Evolutionary conservation across 192 early-diverging fungal species (phyloP).

Genomic region (Umbelopsis vinacea): DNA sequence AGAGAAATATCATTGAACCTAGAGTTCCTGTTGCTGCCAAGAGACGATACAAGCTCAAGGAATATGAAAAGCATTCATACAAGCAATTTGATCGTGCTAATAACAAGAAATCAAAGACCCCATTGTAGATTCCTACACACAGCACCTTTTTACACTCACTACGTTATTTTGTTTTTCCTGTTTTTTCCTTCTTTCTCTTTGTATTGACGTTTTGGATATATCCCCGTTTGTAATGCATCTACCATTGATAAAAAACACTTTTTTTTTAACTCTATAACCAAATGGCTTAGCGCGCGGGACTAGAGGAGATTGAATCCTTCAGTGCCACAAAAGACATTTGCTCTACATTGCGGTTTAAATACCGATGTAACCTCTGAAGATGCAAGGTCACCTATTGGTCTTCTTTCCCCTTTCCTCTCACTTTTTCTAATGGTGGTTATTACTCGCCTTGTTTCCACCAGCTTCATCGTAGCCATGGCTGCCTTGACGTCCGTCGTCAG

Average conservation of each 20-base stretch:
- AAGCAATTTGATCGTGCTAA: constrained; percentile 50
- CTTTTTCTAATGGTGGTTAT: neutral
- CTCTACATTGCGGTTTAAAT: neutral
- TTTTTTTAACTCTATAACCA: neutral
- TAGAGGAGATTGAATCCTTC: neutral
- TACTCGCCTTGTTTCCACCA: constrained; percentile 7
- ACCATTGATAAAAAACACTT: no score
- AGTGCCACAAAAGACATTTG: neutral
- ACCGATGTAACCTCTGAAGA: neutral
- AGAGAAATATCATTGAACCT: constrained; percentile 62
- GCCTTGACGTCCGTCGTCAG: neutral
- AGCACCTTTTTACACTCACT: no score
- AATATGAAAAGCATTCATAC: constrained; percentile 57
- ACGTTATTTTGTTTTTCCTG: neutral
- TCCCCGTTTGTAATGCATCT: no score
- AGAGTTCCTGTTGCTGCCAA: constrained; percentile 47
- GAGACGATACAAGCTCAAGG: constrained; percentile 56
- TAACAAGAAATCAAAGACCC: constrained; percentile 27
- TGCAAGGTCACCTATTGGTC: neutral
- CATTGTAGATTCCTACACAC: neutral
- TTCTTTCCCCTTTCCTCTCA: constrained; percentile 19
- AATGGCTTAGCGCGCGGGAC: neutral
- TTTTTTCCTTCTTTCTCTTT: neutral
- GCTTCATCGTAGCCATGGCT: neutral
- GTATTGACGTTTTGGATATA: neutral